phyloP scores from a whole-genome alignment of 441 rosid genomes.

The Breynia disticha region DNA sequence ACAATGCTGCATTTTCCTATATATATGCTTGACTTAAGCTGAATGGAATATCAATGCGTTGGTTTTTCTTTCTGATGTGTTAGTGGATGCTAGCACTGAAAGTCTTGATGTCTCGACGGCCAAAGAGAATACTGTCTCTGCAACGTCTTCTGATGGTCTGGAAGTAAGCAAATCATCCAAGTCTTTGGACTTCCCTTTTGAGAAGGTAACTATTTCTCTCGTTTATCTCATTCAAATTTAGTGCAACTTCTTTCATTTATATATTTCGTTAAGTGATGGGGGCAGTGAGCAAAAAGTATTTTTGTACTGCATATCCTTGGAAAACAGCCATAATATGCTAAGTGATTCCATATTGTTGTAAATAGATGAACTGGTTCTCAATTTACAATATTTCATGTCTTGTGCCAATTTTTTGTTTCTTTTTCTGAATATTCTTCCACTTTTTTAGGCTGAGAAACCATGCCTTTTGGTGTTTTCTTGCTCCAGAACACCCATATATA shows the following conservation, averaged over 20 bases:
- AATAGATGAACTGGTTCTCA: too few species aligned
- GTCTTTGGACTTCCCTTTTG: slow-evolving; percentile 20
- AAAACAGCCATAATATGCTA: too few species aligned
- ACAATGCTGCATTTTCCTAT: too few species aligned
- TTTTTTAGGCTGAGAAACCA: slow-evolving; percentile 53
- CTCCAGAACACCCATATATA: slow-evolving; percentile 57
- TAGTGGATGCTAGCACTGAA: slow-evolving; percentile 10
- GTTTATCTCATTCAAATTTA: background rate
- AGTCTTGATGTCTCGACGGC: slow-evolving; percentile 12
- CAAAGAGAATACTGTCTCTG: slow-evolving; percentile 14
- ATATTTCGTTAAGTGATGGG: background rate
- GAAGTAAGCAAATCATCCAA: slow-evolving; percentile 28
- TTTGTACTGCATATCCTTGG: background rate
- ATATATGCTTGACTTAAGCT: slow-evolving; percentile 5
- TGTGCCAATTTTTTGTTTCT: background rate
- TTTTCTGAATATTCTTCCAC: slow-evolving; percentile 8
- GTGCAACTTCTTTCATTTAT: background rate
- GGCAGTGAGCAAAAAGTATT: background rate
- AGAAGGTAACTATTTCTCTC: slow-evolving; percentile 38
- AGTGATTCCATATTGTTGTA: too few species aligned
- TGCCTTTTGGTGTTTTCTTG: slow-evolving; percentile 50
- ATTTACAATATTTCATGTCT: background rate
- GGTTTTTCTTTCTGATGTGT: slow-evolving; percentile 18
- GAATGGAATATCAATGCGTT: slow-evolving; percentile 34
- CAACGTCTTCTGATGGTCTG: slow-evolving; percentile 14